A percentile compares a stretch with the other conserved stretches of the same genome.
These are phyloP conservation scores for Xylariaceae sp. DNA, from an alignment of 2,329 filamentous ascomycete species.

Conservation along the genomic window DNA sequence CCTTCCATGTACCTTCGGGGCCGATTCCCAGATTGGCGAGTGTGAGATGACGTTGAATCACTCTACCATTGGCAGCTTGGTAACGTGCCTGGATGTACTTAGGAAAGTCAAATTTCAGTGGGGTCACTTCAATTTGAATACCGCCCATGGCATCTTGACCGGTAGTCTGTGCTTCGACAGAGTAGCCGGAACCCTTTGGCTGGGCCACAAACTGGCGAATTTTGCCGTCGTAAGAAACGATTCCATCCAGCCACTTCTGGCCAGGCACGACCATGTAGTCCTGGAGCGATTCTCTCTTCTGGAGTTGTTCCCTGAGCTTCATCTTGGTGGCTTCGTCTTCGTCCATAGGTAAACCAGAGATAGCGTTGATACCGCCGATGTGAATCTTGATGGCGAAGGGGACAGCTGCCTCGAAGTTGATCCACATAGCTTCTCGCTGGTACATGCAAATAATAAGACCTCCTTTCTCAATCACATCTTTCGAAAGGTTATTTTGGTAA, in stretches of 20 bases:
- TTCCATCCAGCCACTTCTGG: constrained; percentile 40
- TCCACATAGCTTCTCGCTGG: constrained; percentile 39
- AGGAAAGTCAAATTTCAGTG: constrained; percentile 9
- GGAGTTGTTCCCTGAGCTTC: neutral
- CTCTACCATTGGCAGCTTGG: neutral
- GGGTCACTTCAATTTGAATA: constrained; percentile 43
- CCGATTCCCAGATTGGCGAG: neutral
- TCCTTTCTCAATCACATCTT: constrained; percentile 35
- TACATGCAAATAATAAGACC: constrained; percentile 47
- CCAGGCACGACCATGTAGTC: constrained; percentile 34
- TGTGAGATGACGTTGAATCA: neutral
- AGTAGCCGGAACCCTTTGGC: constrained; percentile 39
- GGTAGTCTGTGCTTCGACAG: constrained; percentile 43
- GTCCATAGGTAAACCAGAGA: constrained; percentile 33
- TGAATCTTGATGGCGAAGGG: constrained; percentile 39
- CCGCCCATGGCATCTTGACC: constrained; percentile 38
- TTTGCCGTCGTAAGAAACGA: constrained; percentile 31
- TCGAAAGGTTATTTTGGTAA: constrained; percentile 31
- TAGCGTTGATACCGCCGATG: constrained; percentile 37
- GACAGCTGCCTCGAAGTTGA: constrained; percentile 25
- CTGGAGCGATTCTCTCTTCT: constrained; percentile 21
- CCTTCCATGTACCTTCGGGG: neutral
- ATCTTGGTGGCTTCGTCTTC: constrained; percentile 20
- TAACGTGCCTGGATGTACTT: neutral
- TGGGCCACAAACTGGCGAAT: constrained; percentile 48